Evolutionary conservation across 257 asterid genomes (phyloP), one percentile per base, ranked within the genome.

Genomic region (Solanum bulbocastanum): DNA sequence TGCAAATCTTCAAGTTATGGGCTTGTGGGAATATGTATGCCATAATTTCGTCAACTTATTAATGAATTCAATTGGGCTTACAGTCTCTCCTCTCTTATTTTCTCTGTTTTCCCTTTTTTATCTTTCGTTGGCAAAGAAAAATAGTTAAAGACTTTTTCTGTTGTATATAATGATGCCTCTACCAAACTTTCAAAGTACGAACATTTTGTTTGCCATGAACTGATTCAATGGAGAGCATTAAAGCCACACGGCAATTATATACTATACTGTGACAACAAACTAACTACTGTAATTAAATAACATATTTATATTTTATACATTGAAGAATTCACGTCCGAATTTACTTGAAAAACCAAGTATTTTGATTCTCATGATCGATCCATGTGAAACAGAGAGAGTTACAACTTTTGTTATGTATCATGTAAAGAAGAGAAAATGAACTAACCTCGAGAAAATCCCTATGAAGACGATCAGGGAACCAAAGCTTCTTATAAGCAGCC

Each of bases 401-500:
- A 6, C 3, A 0, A 60, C 13, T 27, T 25, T 65, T 25, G 73
- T 65, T 65, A n/a, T 11, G 40, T 27, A n/a, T 15, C 49, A 39
- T 20, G 30, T 8, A 60, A n/a, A 42, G n/a, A 33, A 33, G 40
- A 1, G 10, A 46, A 46, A 46, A 75, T 12, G 44, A 62, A 88
- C 88, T 65, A 62, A 96, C 98, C 98, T 95, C 94, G 37, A 96
- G 94, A 90, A 93, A 96, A 90, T 96, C 99, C 74, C 71, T 92
- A 72, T 95, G 93, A 85, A 96, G 96, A 39, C 98, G 91, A 88
- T 95, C 93, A 14, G 99, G 99, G 87, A 96, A 96, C 99, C 99
- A 95, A 46, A 94, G 94, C 87, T 96, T 95, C 94, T 94, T 95
- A 49, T 94, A 88, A 11, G 93, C 94, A 25, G 98, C 97, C 6